phyloP scores from a whole-genome alignment of 2,329 filamentous ascomycete species.

The Trichoderma simmonsii region DNA sequence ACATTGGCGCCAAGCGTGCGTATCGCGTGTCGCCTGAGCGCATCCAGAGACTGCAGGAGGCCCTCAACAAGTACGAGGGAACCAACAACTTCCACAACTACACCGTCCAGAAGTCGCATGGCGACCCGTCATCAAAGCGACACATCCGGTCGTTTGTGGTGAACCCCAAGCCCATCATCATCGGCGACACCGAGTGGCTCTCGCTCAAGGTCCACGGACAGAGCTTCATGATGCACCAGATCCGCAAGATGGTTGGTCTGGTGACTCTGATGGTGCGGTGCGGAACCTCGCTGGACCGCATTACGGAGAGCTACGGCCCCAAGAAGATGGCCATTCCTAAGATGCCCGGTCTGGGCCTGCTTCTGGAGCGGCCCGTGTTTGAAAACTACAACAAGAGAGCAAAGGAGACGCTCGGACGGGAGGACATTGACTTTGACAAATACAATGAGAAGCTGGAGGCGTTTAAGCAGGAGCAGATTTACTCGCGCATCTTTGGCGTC shows the following conservation, averaged over 20 bases:
- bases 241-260: conserved; percentile 98
- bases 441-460: conserved; percentile 75
- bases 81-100: conserved; percentile 97
- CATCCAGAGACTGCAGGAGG: conserved; percentile 70
- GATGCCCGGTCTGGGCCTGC: conserved; percentile 80
- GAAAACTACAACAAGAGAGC: conserved; percentile 80
- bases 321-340: conserved; percentile 86
- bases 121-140: conserved; percentile 80
- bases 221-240: conserved; percentile 99
- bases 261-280: conserved; percentile 79
- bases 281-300: conserved; percentile 68
- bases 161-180: conserved; percentile 72
- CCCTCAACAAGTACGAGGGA: conserved; percentile 72
- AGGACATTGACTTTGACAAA: conserved; percentile 73
- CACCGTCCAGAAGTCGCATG: conserved; percentile 81
- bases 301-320: conserved; percentile 69
- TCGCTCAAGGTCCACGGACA: conserved; percentile 95
- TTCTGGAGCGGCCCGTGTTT: conserved; percentile 90
- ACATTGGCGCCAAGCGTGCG: conserved; percentile 74
- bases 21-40: conserved; percentile 77
- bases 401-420: conserved; percentile 58
- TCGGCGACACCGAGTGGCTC: conserved; percentile 91
- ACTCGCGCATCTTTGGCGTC: conserved; percentile 83
- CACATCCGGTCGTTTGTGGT: conserved; percentile 90
- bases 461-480: conserved; percentile 92